A percentile compares a stretch with the other conserved stretches of the same genome.
phyloP scores from a whole-genome alignment of 352 stramenopile species.

The Globisporangium ultimum region DNA sequence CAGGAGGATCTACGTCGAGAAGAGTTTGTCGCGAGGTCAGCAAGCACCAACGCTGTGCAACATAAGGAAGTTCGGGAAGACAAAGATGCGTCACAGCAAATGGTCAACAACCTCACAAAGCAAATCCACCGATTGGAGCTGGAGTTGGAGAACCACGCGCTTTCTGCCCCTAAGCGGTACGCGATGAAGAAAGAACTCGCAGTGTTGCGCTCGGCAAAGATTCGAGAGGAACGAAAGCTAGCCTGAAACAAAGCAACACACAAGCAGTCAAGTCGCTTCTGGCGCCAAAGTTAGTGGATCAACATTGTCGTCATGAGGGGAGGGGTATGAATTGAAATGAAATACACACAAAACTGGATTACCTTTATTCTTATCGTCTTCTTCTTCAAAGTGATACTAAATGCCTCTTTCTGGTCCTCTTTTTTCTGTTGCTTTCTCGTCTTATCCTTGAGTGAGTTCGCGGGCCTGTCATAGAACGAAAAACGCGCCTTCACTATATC shows the following conservation, averaged over 20 bases:
- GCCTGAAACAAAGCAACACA: constrained; percentile 2
- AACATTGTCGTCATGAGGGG: too few species aligned
- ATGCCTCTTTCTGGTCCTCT: not conserved
- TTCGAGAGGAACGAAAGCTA: constrained; percentile 43
- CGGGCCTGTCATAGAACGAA: not conserved
- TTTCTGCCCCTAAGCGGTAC: constrained; percentile 74
- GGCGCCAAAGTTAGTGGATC: not conserved
- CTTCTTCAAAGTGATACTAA: too few species aligned
- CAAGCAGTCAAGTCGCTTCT: not conserved
- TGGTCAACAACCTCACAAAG: constrained; percentile 23
- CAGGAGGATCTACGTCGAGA: not conserved
- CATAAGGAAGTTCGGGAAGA: not conserved
- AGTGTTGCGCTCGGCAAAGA: constrained; percentile 58
- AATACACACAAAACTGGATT: constrained; percentile 4
- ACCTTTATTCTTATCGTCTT: not conserved
- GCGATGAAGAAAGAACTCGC: constrained; percentile 83
- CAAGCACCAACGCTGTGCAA: not conserved
- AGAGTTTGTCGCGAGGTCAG: not conserved
- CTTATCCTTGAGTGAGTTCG: not conserved
- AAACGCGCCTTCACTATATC: not conserved
- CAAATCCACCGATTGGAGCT: constrained; percentile 57
- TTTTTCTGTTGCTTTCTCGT: not conserved
- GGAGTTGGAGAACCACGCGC: constrained; percentile 54
- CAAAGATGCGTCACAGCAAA: constrained; percentile 1
- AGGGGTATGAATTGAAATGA: constrained; percentile 4